Base-by-base conservation (phyloP, 768 basidiomycete genomes). In the Phylloporus sp. region DNA sequence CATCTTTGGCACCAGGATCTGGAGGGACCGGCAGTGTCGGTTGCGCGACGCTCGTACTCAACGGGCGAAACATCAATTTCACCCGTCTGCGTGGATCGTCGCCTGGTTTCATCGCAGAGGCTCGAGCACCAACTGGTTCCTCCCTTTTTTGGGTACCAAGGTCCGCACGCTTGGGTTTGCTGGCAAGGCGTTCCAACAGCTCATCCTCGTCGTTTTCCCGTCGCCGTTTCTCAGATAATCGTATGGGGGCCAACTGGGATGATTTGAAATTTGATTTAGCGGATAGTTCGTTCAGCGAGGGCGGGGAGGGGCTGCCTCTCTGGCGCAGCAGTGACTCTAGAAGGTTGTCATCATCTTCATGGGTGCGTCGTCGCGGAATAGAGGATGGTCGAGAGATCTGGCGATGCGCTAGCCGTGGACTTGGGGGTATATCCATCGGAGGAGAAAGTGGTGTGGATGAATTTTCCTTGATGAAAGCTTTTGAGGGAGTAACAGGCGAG, bases 121-220 rank as follows among this genome's bases (percentile, higher is more conserved):
- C 55, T 42, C 53, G 62, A 47, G 53, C 59, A 31, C 47, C 46
- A 15, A 39, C 50, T 48, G 42, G 44, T 44, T 53, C 58, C 6
- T 61, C 64, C 31, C 67, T 72, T 58, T 77, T 81, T 57, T 73
- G 71, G 36, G 61, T 52, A 42, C 76, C 76, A 14, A 78, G 61
- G 49, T 79, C 78, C 4, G 69, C 65, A 50, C 76, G 79, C 67
- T 81, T 83, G 21, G 73, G 58, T 60, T 82, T 87, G 46, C 53
- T 70, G 7, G 74, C 74, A 38, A 90, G 71, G 39, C 79, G 77
- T 43, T 77, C 80, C 38, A 89, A 64, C 55, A 77, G 63, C 58
- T 81, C 81, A 46, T 88, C 77, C 46, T 81, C 82, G 34, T 87
- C 87, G 5, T 81, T 81, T 27, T 76, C 78, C 58, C 88, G 70